phyloP scores from a whole-genome alignment of 164 flowering plant genomes.

The Santalum album region DNA sequence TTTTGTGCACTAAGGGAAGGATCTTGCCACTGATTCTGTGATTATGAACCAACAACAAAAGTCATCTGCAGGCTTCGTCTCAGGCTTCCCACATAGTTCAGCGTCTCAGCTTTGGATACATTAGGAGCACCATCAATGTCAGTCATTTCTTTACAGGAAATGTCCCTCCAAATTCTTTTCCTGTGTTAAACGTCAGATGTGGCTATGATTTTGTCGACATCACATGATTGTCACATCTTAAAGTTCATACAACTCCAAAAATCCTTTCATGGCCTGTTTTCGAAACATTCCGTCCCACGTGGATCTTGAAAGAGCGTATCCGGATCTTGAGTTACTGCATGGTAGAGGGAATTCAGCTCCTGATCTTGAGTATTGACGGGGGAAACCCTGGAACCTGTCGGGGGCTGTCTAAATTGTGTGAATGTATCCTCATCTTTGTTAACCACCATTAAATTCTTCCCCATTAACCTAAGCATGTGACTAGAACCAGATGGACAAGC shows the following conservation, averaged over 20 bases:
- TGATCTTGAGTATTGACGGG: no score
- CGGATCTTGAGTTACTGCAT: no score
- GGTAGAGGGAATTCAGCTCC: no score
- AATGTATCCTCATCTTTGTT: slow-evolving; percentile 56
- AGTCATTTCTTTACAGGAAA: slow-evolving; percentile 38
- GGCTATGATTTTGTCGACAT: slow-evolving; percentile 14
- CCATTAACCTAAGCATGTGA: slow-evolving; percentile 78
- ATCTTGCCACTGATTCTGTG: slow-evolving; percentile 17
- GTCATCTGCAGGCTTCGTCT: no score
- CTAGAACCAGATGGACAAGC: slow-evolving; percentile 43
- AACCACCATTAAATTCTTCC: slow-evolving; percentile 76
- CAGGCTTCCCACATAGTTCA: slow-evolving; percentile 10
- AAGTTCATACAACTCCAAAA: slow-evolving; percentile 10
- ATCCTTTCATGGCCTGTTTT: slow-evolving; percentile 16
- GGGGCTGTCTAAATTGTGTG: no score
- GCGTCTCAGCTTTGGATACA: slow-evolving; percentile 17
- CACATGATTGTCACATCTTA: slow-evolving; percentile 12
- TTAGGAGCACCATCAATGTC: slow-evolving; percentile 50
- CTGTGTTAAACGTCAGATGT: slow-evolving; percentile 5
- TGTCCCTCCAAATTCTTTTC: slow-evolving; percentile 13
- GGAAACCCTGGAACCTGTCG: no score
- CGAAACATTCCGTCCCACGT: slow-evolving; percentile 12
- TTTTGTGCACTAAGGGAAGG: no score
- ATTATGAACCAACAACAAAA: no score
- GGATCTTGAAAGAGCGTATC: no score